A percentile compares a stretch with the other conserved stretches of the same genome.
These are phyloP conservation scores for Cladosporium sp. DNA, from an alignment of 2,329 filamentous ascomycete genomes.

Conservation along the genomic window DNA sequence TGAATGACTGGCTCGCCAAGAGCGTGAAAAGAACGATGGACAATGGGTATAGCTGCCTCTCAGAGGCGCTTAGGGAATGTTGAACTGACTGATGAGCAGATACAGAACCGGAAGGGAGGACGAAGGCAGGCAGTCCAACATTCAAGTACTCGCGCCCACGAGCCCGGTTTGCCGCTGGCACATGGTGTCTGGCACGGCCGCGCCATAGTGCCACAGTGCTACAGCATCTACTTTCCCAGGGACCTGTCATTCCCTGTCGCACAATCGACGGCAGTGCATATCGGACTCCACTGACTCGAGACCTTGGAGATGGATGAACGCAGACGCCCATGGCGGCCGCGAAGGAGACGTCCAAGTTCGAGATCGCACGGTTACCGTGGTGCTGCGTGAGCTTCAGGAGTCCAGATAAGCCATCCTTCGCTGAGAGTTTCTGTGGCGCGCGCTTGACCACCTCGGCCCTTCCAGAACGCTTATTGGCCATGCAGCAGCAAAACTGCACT, in stretches of 20 bases:
- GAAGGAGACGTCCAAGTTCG: not conserved
- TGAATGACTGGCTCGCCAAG: slow-evolving; percentile 13
- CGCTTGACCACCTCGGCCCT: not conserved
- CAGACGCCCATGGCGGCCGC: too few relatives aligned
- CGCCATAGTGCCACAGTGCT: not conserved
- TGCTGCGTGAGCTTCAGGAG: slow-evolving; percentile 5
- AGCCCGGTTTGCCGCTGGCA: slow-evolving; percentile 4
- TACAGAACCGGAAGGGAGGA: not conserved
- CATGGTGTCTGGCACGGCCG: not conserved
- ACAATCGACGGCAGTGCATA: not conserved
- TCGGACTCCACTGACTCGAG: not conserved
- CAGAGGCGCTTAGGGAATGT: slow-evolving; percentile 9
- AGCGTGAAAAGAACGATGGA: slow-evolving; percentile 8
- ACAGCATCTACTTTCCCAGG: too few relatives aligned
- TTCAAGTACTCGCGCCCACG: slow-evolving; percentile 9
- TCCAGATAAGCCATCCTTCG: not conserved
- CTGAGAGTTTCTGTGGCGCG: not conserved
- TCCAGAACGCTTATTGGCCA: not conserved
- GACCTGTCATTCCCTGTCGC: slow-evolving; percentile 4
- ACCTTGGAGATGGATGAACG: too few relatives aligned
- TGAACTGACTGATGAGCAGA: slow-evolving; percentile 4
- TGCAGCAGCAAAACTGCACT: not conserved
- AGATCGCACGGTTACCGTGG: slow-evolving; percentile 7
- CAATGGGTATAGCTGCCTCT: slow-evolving; percentile 4
- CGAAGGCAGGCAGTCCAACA: not conserved